These are phyloP conservation scores for Suhomyces sp. DNA, from an alignment of 805 yeast species.

Conservation along the genomic window DNA sequence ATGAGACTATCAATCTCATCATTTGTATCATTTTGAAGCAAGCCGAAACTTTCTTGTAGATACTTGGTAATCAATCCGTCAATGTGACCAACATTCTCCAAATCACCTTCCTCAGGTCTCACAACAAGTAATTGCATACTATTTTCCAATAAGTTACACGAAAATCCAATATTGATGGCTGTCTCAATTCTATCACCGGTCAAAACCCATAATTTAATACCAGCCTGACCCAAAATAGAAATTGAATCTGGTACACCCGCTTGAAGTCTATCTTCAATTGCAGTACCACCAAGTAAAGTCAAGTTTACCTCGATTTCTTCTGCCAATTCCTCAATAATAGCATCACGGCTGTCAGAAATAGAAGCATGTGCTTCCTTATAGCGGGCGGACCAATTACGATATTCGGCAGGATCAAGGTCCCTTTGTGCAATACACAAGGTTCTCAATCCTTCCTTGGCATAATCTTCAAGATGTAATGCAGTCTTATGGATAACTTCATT, in stretches of 20 bases:
- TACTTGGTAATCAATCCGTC: constrained; percentile 46
- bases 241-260: constrained; percentile 87
- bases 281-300: constrained; percentile 75
- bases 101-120: constrained; percentile 43
- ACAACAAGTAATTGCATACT: constrained; percentile 75
- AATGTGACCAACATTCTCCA: constrained; percentile 35
- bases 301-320: constrained; percentile 66
- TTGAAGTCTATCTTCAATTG: constrained; percentile 81
- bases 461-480: constrained; percentile 62
- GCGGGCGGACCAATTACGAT: constrained; percentile 53
- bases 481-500: constrained; percentile 54
- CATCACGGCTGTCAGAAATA: constrained; percentile 58
- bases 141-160: constrained; percentile 72
- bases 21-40: constrained; percentile 34
- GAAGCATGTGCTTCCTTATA: constrained; percentile 60
- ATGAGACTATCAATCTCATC: constrained; percentile 33
- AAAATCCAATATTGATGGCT: constrained; percentile 83
- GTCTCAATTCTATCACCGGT: constrained; percentile 92
- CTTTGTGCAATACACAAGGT: constrained; percentile 70
- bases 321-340: constrained; percentile 49
- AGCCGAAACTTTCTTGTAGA: constrained; percentile 47
- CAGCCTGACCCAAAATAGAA: constrained; percentile 66
- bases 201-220: constrained; percentile 81
- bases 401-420: constrained; percentile 45
- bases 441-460: constrained; percentile 75